These are phyloP conservation scores for Mycocentrospora acerina DNA, from an alignment of 2,329 filamentous ascomycete species.

Conservation along the genomic window DNA sequence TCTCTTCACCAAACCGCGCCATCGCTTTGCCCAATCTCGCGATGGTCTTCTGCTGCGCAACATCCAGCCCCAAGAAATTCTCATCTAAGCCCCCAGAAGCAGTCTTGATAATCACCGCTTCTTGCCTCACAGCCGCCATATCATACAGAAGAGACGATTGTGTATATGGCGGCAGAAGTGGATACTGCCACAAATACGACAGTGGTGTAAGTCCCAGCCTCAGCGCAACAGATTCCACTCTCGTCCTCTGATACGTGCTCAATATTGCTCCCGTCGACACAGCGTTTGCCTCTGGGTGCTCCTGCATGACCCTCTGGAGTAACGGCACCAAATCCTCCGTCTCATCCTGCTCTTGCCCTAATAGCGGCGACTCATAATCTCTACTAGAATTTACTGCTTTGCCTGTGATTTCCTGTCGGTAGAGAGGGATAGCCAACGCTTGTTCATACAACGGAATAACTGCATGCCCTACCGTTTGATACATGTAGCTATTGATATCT, in stretches of 20 bases:
- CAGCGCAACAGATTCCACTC: constrained; percentile 89
- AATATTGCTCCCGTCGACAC: constrained; percentile 89
- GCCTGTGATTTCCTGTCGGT: constrained; percentile 75
- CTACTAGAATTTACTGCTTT: constrained; percentile 68
- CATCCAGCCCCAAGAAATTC: constrained; percentile 75
- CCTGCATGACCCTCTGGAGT: constrained; percentile 64
- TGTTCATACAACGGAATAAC: constrained; percentile 81
- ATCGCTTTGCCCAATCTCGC: constrained; percentile 56
- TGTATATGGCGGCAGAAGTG: constrained; percentile 61
- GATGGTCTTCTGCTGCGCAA: constrained; percentile 59
- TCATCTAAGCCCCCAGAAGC: constrained; percentile 87
- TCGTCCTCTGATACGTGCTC: constrained; percentile 91
- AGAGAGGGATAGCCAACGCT: constrained; percentile 80
- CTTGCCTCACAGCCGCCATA: constrained; percentile 75
- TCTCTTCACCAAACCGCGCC: constrained; percentile 65
- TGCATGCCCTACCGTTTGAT: constrained; percentile 92
- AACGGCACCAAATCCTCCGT: constrained; percentile 84
- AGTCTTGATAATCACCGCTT: constrained; percentile 93
- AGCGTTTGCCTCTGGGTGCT: constrained; percentile 80
- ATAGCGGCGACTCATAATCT: constrained; percentile 60
- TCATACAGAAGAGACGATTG: constrained; percentile 67
- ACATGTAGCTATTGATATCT: constrained; percentile 98
- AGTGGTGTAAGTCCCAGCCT: constrained; percentile 80
- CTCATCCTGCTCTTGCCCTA: constrained; percentile 61
- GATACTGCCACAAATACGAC: constrained; percentile 91